Conservation (phyloP, 306 rosid species). For the Vicia villosa region DNA sequence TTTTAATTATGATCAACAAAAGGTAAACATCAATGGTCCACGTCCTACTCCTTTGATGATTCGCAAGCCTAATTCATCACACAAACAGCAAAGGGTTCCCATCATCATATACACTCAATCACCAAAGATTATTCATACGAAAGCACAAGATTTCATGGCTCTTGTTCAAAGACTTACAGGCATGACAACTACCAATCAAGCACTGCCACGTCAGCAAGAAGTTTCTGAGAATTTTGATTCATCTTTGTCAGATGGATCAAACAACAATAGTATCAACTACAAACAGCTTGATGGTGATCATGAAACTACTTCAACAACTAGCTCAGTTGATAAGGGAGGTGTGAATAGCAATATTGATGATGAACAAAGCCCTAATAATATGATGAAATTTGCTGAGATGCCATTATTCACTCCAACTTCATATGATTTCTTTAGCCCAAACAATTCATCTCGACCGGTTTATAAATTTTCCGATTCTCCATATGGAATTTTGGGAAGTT, state of each 20-base stretch:
- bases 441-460: conserved; percentile 22
- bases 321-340: conserved; percentile 27
- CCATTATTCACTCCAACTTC: conserved; percentile 71
- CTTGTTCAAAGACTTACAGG: conserved; percentile 93
- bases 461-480: conserved; percentile 50
- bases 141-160: conserved; percentile 77
- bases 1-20: conserved; percentile 22
- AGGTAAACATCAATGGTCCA: conserved; percentile 49
- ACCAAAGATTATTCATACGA: conserved; percentile 77
- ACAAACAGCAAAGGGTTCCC: conserved; percentile 49
- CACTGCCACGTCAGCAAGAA: conserved; percentile 3
- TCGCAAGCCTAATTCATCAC: conserved; percentile 43
- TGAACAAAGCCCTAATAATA: conserved; percentile 1
- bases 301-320: conserved; percentile 48
- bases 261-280: background rate
- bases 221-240: conserved; percentile 35
- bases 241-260: conserved; percentile 39
- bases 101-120: conserved; percentile 79
- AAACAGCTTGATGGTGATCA: conserved; percentile 26
- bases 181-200: background rate
- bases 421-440: conserved; percentile 48
- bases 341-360: background rate
- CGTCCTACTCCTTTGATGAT: conserved; percentile 77
- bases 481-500: conserved; percentile 41
- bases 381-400: conserved; percentile 43